Evolutionary conservation across 805 yeast genomes (phyloP), one percentile per base, ranked within the genome.

Genomic region (Lipomyces starkeyi): DNA sequence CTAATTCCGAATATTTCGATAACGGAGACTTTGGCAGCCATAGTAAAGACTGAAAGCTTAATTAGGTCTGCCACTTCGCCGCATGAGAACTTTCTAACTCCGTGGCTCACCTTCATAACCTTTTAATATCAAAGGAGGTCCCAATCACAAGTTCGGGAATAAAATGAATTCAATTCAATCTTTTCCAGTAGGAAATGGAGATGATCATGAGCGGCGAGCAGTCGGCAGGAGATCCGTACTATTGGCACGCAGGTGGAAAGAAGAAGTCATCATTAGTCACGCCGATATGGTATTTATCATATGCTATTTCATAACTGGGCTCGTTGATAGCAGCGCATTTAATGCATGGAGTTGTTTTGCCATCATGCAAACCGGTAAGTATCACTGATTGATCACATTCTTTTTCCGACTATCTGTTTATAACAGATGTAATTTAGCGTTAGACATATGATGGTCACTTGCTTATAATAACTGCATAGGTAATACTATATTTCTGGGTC

Each of bases 321-420:
- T 43, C 8, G 22, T 43, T 43, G 49, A 43, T n/a, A 17, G 49
- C 49, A 17, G 49, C 11, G 49, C 49, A n/a, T 43, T 43, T 8
- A 43, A 43, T 8, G 49, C 49, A 17, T 43, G 49, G 49, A 43
- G 49, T n/a, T 43, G 49, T 43, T 43, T 43, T n/a, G 49, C 49
- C 11, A 43, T 43, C 49, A 43, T 43, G 49, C 49, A 43, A n/a
- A 43, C 49, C 8, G 49, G 49, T 43, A 43, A 17, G 49, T 43
- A n/a, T 5, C 22, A 43, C 49, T 43, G 49, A 17, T 43, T 43
- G n/a, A 17, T 43, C 49, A 17, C 8, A 43, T 17, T 17, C n/a
- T 17, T 43, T 14, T 17, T 14, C 17, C 9, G 49, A 17, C 20
- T 43, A 17, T 17, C 49, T 43, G 49, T 17, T 4, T 17, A 43